Conservation (phyloP, 2,329 filamentous ascomycete genomes). For the Dactylellina parvicollis region DNA sequence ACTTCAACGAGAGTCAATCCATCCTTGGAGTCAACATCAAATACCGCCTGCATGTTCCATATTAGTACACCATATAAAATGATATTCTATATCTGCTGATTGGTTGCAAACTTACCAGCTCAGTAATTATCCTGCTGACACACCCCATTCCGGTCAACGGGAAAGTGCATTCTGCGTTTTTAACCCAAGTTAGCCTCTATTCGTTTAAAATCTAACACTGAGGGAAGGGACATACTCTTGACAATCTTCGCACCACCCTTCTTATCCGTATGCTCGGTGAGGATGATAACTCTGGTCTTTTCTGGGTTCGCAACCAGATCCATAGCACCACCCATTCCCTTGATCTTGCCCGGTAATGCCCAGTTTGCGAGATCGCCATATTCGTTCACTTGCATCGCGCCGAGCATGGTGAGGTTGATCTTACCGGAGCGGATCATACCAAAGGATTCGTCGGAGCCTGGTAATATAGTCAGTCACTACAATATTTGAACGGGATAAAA, state of each 20-base stretch:
- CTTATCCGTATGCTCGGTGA: slow-evolving; percentile 76
- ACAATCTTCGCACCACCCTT: slow-evolving; percentile 75
- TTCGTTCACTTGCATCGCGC: slow-evolving; percentile 81
- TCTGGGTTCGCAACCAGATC: slow-evolving; percentile 77
- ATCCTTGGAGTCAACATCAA: slow-evolving; percentile 72
- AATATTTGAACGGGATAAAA: not conserved
- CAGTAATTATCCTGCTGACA: slow-evolving; percentile 78
- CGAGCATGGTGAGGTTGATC: slow-evolving; percentile 83
- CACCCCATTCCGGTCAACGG: slow-evolving; percentile 73
- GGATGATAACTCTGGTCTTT: slow-evolving; percentile 76
- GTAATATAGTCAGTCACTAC: not conserved
- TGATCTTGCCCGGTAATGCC: slow-evolving; percentile 89
- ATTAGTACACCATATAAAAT: no score
- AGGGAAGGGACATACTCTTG: slow-evolving; percentile 60
- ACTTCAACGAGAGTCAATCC: slow-evolving; percentile 76
- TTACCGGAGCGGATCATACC: slow-evolving; percentile 87
- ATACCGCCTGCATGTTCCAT: slow-evolving; percentile 73
- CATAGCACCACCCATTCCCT: slow-evolving; percentile 86
- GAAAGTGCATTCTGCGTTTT: slow-evolving; percentile 66
- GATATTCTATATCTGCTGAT: no score
- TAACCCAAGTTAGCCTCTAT: slow-evolving; percentile 1
- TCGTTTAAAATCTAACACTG: not conserved
- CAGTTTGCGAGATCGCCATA: slow-evolving; percentile 85
- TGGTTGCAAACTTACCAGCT: slow-evolving; percentile 71
- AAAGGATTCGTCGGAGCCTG: slow-evolving; percentile 78